Evolutionary conservation across 345 rosid species (phyloP).

Genomic region (Xanthoceras sorbifolium): DNA sequence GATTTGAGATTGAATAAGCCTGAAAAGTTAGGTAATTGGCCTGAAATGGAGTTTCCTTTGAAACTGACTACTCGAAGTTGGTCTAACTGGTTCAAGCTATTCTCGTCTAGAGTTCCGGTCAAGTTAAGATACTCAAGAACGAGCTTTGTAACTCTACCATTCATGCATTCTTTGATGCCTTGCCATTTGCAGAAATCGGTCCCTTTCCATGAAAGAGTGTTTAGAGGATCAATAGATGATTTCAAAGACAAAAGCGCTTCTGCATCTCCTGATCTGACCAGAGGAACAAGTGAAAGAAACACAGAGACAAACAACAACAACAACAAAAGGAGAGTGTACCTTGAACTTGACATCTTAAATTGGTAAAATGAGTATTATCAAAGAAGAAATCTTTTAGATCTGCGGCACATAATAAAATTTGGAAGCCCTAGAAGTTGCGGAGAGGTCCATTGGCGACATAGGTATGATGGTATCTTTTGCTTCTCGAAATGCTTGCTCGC

Average conservation of each 20-base stretch:
- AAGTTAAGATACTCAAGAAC: conserved; percentile 72
- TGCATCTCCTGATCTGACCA: conserved; percentile 61
- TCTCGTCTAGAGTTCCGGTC: conserved; percentile 56
- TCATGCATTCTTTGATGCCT: conserved; percentile 71
- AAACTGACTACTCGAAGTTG: conserved; percentile 90
- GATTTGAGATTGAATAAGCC: conserved; percentile 79
- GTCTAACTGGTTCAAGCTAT: conserved; percentile 59
- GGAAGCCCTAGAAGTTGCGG: background rate
- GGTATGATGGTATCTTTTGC: conserved; percentile 31
- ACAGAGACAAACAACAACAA: conserved; percentile 28
- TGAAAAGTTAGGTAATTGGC: conserved; percentile 65
- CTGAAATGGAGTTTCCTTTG: conserved; percentile 81
- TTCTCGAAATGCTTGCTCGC: conserved; percentile 44
- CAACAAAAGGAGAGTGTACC: conserved; percentile 35
- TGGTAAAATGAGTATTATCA: conserved; percentile 15
- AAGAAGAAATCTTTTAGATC: conserved; percentile 13
- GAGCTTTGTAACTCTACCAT: conserved; percentile 82
- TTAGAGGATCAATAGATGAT: conserved; percentile 63
- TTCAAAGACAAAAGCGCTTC: conserved; percentile 70
- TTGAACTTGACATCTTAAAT: too few species aligned
- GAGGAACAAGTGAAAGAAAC: conserved; percentile 37
- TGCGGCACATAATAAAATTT: too few species aligned
- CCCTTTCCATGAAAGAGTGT: conserved; percentile 62
- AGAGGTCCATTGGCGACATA: conserved; percentile 11
- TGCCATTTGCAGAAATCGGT: conserved; percentile 66